phyloP scores from a whole-genome alignment of 495 filamentous ascomycete species.

The Penicillium verhagenii region DNA sequence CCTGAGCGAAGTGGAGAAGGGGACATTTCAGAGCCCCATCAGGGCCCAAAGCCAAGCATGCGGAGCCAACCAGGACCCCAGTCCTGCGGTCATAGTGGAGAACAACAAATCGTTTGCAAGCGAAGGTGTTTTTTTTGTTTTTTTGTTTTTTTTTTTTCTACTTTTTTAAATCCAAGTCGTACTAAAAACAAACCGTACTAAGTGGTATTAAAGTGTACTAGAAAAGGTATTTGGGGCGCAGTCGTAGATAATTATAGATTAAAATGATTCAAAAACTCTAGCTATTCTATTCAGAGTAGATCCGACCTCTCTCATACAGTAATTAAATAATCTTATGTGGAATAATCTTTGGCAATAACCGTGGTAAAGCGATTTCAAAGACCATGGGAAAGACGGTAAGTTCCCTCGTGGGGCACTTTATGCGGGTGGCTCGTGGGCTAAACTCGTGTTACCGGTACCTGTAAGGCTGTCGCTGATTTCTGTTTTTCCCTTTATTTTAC shows the following conservation, averaged over 20 bases:
- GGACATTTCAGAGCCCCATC: conserved; percentile 6
- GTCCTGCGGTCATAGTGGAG: background rate
- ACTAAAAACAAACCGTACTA: no score
- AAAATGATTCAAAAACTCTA: background rate
- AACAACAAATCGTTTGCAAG: background rate
- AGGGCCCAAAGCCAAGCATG: background rate
- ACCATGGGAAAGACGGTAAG: background rate
- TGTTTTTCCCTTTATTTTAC: background rate
- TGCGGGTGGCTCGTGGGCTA: background rate
- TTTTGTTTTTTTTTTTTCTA: no score
- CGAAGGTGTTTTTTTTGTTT: no score
- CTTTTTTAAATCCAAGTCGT: no score
- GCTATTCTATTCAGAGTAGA: no score
- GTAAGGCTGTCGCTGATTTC: background rate
- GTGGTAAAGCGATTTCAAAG: no score
- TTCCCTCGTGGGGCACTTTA: background rate
- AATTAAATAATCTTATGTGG: no score
- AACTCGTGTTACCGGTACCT: background rate
- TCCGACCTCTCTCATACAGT: no score
- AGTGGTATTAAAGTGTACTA: no score
- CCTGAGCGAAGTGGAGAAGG: conserved; percentile 3
- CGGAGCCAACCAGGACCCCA: conserved; percentile 1
- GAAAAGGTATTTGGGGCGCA: background rate
- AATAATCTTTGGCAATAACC: no score
- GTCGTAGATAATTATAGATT: background rate